Conservation (phyloP, 768 basidiomycete species). For the Suillus clintonianus region DNA sequence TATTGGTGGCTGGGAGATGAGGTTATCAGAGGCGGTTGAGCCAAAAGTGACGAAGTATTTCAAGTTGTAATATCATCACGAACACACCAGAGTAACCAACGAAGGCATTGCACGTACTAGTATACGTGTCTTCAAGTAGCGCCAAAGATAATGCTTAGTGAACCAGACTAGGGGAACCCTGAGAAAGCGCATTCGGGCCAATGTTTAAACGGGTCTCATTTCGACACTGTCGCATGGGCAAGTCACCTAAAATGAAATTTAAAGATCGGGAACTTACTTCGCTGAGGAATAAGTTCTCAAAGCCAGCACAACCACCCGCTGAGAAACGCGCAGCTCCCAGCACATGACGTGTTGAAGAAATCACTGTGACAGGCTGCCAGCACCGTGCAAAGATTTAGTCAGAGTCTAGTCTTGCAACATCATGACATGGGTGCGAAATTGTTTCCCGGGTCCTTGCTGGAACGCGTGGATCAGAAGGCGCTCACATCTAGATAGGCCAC, state of each 20-base stretch:
- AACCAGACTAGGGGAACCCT: not conserved
- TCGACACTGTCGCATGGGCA: not conserved
- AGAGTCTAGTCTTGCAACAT: no score
- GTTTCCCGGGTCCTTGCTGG: no score
- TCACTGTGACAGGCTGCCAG: not conserved
- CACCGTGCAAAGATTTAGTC: not conserved
- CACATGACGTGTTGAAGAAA: no score
- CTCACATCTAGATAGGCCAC: no score
- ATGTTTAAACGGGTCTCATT: not conserved
- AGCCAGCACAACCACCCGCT: not conserved
- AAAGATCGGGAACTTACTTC: no score
- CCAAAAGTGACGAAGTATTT: not conserved
- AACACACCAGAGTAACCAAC: not conserved
- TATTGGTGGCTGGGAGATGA: slow-evolving; percentile 19
- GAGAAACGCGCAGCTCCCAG: not conserved
- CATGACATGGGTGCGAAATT: no score
- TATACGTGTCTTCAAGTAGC: not conserved
- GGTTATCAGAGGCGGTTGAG: not conserved
- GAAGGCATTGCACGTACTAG: not conserved
- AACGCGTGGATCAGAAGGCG: no score
- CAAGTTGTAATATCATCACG: not conserved
- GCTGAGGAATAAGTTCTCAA: not conserved
- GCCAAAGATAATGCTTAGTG: not conserved
- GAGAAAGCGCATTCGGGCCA: not conserved
- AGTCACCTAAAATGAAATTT: not conserved